Evolutionary conservation across 192 early-diverging fungal genomes (phyloP), one percentile per base, ranked within the genome.

Genomic region (Endogone sp.): DNA sequence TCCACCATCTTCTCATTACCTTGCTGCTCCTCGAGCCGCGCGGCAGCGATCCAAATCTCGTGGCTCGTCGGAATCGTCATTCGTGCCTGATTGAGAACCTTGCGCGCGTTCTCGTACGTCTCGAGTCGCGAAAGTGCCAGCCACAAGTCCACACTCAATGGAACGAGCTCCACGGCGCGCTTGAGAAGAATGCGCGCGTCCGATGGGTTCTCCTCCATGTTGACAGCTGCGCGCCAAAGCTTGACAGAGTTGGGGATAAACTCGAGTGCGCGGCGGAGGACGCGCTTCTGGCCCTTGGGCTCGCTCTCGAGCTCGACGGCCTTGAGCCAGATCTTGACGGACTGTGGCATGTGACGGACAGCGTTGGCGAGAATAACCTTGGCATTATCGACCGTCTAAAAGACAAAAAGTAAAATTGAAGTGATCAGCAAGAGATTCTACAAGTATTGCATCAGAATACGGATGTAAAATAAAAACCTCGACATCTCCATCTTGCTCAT

Each of bases 41-140:
- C 95, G 25, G 93, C 98, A 2, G 93, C 88, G 26, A 99, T 90
- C 95, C 95, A 99, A 56, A 99, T 85, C 60, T 98, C 98, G 79
- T 95, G 93, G 62, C 87, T 90, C 0, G 94, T 94, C 21, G 95
- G 95, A 32, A 95, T 89, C 3, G 85, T 83, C 27, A 80, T 74
- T 11, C 94, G 91, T 0, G 96, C 98, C 29, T 92, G 88, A 75
- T 98, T 99, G 30, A 99, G 79, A 21, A 99, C 95, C 31, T 84
- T 88, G 64, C 90, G 86, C 0, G 96, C 98, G 66, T 94, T 92
- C 9, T 89, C 89, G 65, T 95, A 94, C 0, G 88, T 81, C 76
- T 99, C 97, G 10, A 99, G 83, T 3, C 92, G 85, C 0, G 98
- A 95, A 44, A 99, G 81, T 3, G 95, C 96, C 54, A 99, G 82